Evolutionary conservation across 164 flowering plant genomes (phyloP).

Genomic region (Chloranthus sessilifolius): DNA sequence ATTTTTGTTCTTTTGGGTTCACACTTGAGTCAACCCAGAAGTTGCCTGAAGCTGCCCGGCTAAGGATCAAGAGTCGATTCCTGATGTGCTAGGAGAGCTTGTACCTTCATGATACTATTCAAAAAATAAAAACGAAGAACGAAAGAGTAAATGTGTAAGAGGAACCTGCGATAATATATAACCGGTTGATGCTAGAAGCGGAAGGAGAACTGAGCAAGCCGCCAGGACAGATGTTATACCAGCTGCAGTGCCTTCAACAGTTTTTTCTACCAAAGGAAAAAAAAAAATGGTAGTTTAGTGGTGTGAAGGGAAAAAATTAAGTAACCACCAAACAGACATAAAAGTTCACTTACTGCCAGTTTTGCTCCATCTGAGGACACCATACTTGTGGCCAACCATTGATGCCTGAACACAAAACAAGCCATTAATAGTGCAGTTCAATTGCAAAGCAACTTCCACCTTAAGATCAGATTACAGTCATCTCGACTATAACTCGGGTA

Average conservation of each 20-base stretch:
- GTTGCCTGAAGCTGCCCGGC: no score
- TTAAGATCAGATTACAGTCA: no score
- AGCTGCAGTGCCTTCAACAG: constrained; percentile 97
- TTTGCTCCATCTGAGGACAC: constrained; percentile 97
- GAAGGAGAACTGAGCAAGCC: constrained; percentile 80
- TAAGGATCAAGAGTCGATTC: no score
- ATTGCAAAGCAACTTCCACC: no score
- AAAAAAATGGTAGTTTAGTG: background rate
- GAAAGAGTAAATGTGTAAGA: constrained; percentile 3
- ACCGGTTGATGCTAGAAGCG: constrained; percentile 77
- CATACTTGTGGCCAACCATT: constrained; percentile 94
- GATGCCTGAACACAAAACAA: constrained; percentile 59
- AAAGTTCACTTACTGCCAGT: constrained; percentile 89
- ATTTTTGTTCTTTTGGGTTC: no score
- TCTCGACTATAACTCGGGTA: no score
- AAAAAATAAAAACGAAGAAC: background rate
- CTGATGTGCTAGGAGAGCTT: no score
- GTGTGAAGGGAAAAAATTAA: no score
- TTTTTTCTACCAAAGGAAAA: constrained; percentile 59
- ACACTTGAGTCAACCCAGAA: no score
- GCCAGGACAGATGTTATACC: constrained; percentile 92
- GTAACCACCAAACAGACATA: background rate
- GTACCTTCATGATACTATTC: no score
- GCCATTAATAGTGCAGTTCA: background rate
- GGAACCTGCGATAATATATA: constrained; percentile 66